Percentiles rank a stretch among this genome's conserved stretches.
These are phyloP conservation scores for Geosmithia flava DNA, from an alignment of 2,329 filamentous ascomycete species.

Conservation along the genomic window DNA sequence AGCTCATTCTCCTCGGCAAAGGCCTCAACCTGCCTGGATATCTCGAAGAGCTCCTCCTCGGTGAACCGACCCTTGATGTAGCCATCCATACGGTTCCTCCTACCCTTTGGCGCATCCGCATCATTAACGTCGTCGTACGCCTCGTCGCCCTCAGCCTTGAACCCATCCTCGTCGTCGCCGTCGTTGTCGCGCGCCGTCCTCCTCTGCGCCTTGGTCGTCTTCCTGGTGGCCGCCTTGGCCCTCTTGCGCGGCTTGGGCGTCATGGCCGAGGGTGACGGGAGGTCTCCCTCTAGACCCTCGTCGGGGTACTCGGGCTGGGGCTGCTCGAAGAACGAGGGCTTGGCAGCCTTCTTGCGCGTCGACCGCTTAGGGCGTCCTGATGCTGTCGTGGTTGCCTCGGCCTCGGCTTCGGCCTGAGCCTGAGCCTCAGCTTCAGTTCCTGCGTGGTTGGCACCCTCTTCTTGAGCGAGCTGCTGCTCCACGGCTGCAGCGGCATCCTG, in stretches of 20 bases:
- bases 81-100: constrained; percentile 12
- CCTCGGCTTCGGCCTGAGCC: constrained; percentile 3
- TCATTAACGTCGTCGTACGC: constrained; percentile 8
- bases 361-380: constrained; percentile 14
- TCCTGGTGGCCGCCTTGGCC: constrained; percentile 15
- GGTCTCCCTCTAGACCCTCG: constrained; percentile 5
- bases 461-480: constrained; percentile 1
- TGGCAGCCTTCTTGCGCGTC: constrained; percentile 30
- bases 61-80: constrained; percentile 29
- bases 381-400: constrained; percentile 1
- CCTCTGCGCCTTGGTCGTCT: constrained; percentile 4
- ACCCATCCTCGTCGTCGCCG: constrained; percentile 8
- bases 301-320: not conserved
- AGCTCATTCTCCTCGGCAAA: constrained; percentile 30
- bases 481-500: constrained; percentile 3
- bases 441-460: too few relatives aligned
- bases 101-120: constrained; percentile 4
- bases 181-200: constrained; percentile 2
- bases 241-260: constrained; percentile 15
- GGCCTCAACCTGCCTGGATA: constrained; percentile 26
- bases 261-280: constrained; percentile 20
- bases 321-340: constrained; percentile 31
- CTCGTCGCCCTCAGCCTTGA: constrained; percentile 3
- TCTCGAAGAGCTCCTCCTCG: constrained; percentile 26
- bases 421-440: too few relatives aligned